These are phyloP conservation scores for Aspergillus egyptiacus DNA, from an alignment of 495 filamentous ascomycete genomes.

Conservation along the genomic window DNA sequence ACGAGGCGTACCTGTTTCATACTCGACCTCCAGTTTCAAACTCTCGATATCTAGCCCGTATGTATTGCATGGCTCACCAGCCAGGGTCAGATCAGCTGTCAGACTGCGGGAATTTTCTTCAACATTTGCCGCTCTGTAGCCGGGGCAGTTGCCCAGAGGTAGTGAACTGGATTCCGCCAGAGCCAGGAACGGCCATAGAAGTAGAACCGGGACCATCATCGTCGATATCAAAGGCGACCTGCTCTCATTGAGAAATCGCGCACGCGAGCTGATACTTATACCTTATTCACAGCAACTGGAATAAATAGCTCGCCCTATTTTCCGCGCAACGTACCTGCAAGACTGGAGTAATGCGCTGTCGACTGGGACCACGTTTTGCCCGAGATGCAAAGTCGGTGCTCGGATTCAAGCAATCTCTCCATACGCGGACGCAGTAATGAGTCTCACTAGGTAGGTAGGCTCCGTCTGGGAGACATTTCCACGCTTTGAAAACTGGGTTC, in stretches of 20 bases:
- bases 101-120: slow-evolving; percentile 34
- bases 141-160: slow-evolving; percentile 48
- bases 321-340: background rate
- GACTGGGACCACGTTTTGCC: background rate
- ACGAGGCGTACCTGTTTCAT: slow-evolving; percentile 56
- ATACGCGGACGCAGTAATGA: background rate
- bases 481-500: too few relatives aligned
- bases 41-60: slow-evolving; percentile 63
- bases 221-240: background rate
- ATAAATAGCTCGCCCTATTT: background rate
- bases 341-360: too few relatives aligned
- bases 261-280: background rate
- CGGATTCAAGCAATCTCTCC: background rate
- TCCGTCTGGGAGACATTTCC: background rate
- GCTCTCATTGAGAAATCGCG: background rate
- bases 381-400: background rate
- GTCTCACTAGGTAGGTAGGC: background rate
- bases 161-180: background rate
- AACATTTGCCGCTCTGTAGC: slow-evolving; percentile 67
- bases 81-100: slow-evolving; percentile 58
- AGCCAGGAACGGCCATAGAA: background rate
- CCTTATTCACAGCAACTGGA: background rate
- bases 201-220: background rate
- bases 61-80: slow-evolving; percentile 60
- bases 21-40: slow-evolving; percentile 63